A percentile compares a stretch with the other conserved stretches of the same genome.
Conservation (phyloP, 306 rosid species). For the Gastrolobium bilobum region DNA sequence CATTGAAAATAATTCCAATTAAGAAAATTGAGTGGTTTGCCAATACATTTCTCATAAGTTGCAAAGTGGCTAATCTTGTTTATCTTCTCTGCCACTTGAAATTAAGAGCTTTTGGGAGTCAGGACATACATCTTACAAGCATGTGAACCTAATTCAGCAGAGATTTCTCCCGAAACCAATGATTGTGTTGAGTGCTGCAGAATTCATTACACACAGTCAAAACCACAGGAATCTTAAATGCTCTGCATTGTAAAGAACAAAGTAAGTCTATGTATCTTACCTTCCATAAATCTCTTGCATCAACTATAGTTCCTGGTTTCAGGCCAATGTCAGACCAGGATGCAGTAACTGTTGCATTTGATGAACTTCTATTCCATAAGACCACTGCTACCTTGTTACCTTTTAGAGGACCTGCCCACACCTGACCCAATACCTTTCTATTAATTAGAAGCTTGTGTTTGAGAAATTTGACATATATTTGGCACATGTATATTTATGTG, state of each 20-base stretch:
- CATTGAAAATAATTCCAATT: not conserved
- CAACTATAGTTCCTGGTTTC: slow-evolving; percentile 45
- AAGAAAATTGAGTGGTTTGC: slow-evolving; percentile 6
- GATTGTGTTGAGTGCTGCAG: slow-evolving; percentile 66
- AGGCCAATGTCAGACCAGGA: slow-evolving; percentile 71
- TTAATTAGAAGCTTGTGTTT: not conserved
- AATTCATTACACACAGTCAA: slow-evolving; percentile 17
- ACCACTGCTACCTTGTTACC: slow-evolving; percentile 57
- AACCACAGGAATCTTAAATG: not conserved
- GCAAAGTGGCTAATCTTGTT: not conserved
- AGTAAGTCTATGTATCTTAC: slow-evolving; percentile 41
- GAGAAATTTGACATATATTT: slow-evolving; percentile 8
- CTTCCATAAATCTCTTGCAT: slow-evolving; percentile 70
- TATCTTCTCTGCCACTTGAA: not conserved
- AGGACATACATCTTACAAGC: slow-evolving; percentile 75
- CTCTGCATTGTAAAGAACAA: not conserved
- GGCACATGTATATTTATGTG: not conserved
- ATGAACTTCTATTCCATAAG: slow-evolving; percentile 73
- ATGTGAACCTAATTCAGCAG: slow-evolving; percentile 62
- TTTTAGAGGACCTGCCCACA: slow-evolving; percentile 75
- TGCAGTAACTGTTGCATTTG: slow-evolving; percentile 61
- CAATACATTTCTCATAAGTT: not conserved
- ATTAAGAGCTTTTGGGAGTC: slow-evolving; percentile 44
- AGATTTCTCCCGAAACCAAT: slow-evolving; percentile 46
- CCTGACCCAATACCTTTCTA: slow-evolving; percentile 48